phyloP scores from a whole-genome alignment of 2,329 filamentous ascomycete genomes.

The Pseudopyrenochaeta lycopersici region DNA sequence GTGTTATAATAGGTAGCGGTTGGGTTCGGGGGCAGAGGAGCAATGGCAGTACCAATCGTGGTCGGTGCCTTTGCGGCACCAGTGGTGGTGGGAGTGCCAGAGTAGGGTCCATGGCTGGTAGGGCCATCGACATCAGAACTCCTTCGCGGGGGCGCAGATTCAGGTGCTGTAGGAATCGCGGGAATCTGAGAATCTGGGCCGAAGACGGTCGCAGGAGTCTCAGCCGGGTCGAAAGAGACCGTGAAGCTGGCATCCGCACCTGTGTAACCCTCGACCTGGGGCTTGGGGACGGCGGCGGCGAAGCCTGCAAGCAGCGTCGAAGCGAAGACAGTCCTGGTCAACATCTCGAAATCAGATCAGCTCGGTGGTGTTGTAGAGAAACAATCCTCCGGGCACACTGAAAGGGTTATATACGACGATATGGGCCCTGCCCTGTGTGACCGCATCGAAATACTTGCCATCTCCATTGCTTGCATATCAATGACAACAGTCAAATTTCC shows the following conservation, averaged over 20 bases:
- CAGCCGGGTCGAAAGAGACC: slow-evolving; percentile 39
- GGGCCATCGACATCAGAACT: slow-evolving; percentile 64
- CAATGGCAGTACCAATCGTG: slow-evolving; percentile 66
- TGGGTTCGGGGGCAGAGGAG: slow-evolving; percentile 65
- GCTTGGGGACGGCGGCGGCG: slow-evolving; percentile 49
- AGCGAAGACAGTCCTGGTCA: slow-evolving; percentile 44
- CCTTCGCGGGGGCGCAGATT: slow-evolving; percentile 54
- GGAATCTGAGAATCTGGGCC: slow-evolving; percentile 55
- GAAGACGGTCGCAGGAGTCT: slow-evolving; percentile 53
- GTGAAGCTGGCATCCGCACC: slow-evolving; percentile 56
- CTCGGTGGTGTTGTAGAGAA: slow-evolving; percentile 11
- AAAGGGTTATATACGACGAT: slow-evolving; percentile 22
- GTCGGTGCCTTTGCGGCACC: slow-evolving; percentile 69
- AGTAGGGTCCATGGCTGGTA: slow-evolving; percentile 74
- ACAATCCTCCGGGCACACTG: background rate
- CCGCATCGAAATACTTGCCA: slow-evolving; percentile 2
- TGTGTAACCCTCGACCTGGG: slow-evolving; percentile 56
- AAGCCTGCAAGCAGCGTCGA: slow-evolving; percentile 47
- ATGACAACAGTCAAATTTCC: slow-evolving; percentile 31
- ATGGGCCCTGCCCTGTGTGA: background rate
- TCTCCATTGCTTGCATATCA: slow-evolving; percentile 16
- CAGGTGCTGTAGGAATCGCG: slow-evolving; percentile 42
- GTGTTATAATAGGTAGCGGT: slow-evolving; percentile 75
- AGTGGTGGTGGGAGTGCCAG: slow-evolving; percentile 72
- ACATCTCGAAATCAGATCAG: slow-evolving; percentile 44